A percentile compares a stretch with the other conserved stretches of the same genome.
phyloP scores from a whole-genome alignment of 2,329 filamentous ascomycete species.

The Drechmeria coniospora region DNA sequence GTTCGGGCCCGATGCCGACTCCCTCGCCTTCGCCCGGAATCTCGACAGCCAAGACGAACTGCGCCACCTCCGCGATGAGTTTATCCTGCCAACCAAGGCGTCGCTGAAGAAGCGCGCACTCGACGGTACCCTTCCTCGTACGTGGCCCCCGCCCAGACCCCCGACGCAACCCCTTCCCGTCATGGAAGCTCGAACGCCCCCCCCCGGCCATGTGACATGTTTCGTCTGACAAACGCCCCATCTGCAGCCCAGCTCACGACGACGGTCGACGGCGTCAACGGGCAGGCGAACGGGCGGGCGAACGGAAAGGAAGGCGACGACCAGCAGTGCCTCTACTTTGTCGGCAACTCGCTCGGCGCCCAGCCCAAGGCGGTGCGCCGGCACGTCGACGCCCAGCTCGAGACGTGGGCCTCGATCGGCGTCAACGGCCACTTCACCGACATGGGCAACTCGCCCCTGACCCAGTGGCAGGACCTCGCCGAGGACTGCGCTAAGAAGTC shows the following conservation, averaged over 20 bases:
- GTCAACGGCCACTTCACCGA: conserved; percentile 70
- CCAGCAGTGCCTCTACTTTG: conserved; percentile 53
- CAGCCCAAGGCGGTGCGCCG: conserved; percentile 55
- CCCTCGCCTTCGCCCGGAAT: conserved; percentile 29
- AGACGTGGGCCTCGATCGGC: conserved; percentile 72
- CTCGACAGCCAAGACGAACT: conserved; percentile 49
- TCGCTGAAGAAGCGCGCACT: conserved; percentile 53
- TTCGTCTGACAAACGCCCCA: too few relatives aligned
- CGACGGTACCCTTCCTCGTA: conserved; percentile 26
- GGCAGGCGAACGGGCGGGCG: neutral
- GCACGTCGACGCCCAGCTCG: conserved; percentile 57
- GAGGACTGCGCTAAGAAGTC: conserved; percentile 56
- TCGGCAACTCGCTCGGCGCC: conserved; percentile 77
- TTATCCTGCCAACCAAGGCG: conserved; percentile 59
- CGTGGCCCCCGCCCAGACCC: conserved; percentile 3
- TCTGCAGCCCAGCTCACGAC: neutral
- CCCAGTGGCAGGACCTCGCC: conserved; percentile 65
- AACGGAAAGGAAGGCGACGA: conserved; percentile 5
- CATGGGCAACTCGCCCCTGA: conserved; percentile 50
- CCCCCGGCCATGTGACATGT: too few relatives aligned
- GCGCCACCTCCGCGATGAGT: conserved; percentile 48
- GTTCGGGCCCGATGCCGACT: conserved; percentile 32
- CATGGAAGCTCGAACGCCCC: too few relatives aligned
- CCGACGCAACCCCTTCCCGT: too few relatives aligned
- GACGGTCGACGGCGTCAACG: conserved; percentile 6